Percentiles rank a stretch among this genome's conserved stretches.
Conservation (phyloP, 2,329 filamentous ascomycete species). For the Penicillium hesseltinei region DNA sequence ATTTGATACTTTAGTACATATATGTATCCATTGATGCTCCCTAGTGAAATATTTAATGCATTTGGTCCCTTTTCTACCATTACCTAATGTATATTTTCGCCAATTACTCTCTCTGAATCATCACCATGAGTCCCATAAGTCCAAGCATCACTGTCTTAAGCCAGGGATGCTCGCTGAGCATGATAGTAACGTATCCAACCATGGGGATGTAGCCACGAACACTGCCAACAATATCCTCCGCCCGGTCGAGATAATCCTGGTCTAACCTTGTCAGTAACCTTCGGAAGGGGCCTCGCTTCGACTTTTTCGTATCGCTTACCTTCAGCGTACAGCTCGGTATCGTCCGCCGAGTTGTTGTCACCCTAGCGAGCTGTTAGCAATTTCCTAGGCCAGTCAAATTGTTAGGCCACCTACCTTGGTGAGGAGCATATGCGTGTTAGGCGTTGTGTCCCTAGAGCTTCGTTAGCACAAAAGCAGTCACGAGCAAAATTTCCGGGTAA, state of each 20-base stretch:
- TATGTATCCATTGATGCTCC: background rate
- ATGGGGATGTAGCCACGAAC: constrained; percentile 90
- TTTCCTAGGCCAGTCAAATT: background rate
- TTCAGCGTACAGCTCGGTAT: constrained; percentile 70
- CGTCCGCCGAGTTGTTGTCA: constrained; percentile 92
- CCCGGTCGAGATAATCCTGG: constrained; percentile 80
- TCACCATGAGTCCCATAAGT: constrained; percentile 90
- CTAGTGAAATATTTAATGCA: background rate
- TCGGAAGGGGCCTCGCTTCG: background rate
- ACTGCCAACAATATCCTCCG: constrained; percentile 85
- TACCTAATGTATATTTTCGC: background rate
- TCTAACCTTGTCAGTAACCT: constrained; percentile 47
- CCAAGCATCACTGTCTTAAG: constrained; percentile 92
- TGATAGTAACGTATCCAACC: constrained; percentile 94
- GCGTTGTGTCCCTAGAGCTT: constrained; percentile 24
- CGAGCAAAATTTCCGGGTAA: background rate
- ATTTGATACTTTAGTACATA: background rate
- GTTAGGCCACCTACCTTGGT: constrained; percentile 60
- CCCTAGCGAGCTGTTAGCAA: constrained; percentile 47
- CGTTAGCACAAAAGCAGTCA: constrained; percentile 1
- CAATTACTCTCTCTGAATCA: constrained; percentile 79
- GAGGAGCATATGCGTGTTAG: constrained; percentile 59
- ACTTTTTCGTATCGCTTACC: background rate
- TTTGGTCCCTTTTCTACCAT: background rate
- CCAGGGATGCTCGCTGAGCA: constrained; percentile 95